Evolutionary conservation across 768 basidiomycete genomes (phyloP).

Genomic region (Antrodiella citrinella): DNA sequence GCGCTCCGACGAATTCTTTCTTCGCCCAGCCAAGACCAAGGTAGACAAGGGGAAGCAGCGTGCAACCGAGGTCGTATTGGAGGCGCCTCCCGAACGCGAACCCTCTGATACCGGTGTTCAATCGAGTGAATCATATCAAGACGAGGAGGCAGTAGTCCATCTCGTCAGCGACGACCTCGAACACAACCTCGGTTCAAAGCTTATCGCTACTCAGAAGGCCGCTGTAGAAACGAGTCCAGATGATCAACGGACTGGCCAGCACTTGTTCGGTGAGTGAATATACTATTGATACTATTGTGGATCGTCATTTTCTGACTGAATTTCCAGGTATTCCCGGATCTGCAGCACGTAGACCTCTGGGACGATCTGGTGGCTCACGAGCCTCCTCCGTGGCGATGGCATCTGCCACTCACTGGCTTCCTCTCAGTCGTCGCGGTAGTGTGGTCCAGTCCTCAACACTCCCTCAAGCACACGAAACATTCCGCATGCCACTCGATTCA

Average conservation of each 20-base stretch:
- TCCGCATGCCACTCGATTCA: background rate
- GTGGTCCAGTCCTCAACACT: background rate
- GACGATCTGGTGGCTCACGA: background rate
- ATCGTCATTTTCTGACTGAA: background rate
- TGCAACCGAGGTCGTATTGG: background rate
- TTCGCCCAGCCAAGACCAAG: background rate
- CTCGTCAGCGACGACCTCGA: background rate
- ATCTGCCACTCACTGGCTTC: background rate
- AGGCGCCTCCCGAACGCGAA: background rate
- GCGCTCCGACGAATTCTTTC: background rate
- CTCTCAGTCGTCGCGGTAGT: too few relatives aligned
- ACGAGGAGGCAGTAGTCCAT: background rate
- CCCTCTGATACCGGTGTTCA: background rate
- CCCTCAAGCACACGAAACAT: background rate
- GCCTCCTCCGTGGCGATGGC: background rate
- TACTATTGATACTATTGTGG: too few relatives aligned
- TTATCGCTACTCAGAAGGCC: background rate
- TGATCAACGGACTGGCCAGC: background rate
- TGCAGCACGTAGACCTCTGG: background rate
- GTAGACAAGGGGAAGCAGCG: background rate
- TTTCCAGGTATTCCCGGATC: background rate
- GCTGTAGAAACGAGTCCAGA: background rate
- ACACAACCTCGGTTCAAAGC: background rate
- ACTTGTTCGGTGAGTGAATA: background rate
- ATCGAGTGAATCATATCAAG: background rate